Percentiles rank a stretch among this genome's conserved stretches.
Conservation (phyloP, 2,329 filamentous ascomycete species). For the Fragosphaeria purpurea region DNA sequence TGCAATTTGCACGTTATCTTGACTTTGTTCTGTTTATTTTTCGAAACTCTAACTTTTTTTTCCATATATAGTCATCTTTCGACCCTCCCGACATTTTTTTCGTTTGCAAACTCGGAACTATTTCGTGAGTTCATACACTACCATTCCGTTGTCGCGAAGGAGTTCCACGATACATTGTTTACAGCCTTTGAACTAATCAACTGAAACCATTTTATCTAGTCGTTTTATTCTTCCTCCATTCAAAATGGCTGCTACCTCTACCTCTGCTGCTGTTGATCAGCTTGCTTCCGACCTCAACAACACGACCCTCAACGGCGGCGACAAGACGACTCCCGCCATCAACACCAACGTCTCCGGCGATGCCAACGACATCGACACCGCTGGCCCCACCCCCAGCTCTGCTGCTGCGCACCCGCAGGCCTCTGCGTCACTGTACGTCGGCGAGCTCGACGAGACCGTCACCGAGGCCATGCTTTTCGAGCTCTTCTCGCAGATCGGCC, state of each 20-base stretch:
- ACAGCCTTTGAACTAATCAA: no score
- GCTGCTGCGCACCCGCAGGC: conserved; percentile 72
- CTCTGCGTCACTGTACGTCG: conserved; percentile 96
- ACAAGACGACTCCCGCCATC: conserved; percentile 56
- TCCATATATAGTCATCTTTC: no score
- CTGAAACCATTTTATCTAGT: no score
- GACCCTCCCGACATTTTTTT: no score
- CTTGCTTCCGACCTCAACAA: conserved; percentile 69
- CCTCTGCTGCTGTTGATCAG: conserved; percentile 61
- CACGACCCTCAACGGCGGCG: conserved; percentile 57
- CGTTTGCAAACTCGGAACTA: no score
- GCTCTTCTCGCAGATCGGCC: conserved; percentile 98
- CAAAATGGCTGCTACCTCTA: conserved; percentile 52
- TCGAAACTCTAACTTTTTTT: no score
- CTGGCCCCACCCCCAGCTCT: conserved; percentile 62
- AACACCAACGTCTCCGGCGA: conserved; percentile 59
- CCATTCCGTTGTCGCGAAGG: no score
- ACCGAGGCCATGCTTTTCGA: conserved; percentile 99
- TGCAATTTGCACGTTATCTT: no score
- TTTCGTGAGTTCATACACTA: no score
- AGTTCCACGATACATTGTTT: no score
- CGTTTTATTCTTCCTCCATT: conserved; percentile 12
- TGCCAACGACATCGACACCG: conserved; percentile 50
- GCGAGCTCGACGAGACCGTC: conserved; percentile 93
- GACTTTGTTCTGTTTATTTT: no score